phyloP scores from a whole-genome alignment of 768 basidiomycete species.

The Macrolepiota albuminosa region DNA sequence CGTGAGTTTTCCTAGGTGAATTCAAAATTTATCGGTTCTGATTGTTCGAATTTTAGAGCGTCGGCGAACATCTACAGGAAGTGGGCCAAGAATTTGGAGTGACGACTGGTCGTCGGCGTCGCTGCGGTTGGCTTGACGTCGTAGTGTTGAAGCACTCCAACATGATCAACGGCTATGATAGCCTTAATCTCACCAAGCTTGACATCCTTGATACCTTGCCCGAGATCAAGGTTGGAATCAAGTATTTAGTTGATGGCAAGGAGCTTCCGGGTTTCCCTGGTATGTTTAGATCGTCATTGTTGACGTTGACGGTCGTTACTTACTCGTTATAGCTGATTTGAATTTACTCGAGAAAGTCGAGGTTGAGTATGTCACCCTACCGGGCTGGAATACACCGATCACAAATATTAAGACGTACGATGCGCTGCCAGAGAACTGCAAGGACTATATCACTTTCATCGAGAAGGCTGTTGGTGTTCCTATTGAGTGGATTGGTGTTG shows the following conservation, averaged over 20 bases:
- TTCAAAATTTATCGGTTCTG: background rate
- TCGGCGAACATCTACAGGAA: conserved; percentile 87
- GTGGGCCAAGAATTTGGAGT: conserved; percentile 89
- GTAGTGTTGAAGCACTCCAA: conserved; percentile 91
- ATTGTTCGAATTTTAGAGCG: conserved; percentile 41
- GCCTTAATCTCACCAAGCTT: conserved; percentile 92
- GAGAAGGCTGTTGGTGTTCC: conserved; percentile 69
- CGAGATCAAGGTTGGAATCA: conserved; percentile 85
- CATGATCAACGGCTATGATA: conserved; percentile 94
- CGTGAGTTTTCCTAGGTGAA: conserved; percentile 35
- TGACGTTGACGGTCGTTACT: background rate
- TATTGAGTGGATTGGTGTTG: conserved; percentile 91
- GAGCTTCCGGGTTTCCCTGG: conserved; percentile 86
- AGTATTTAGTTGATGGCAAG: conserved; percentile 74
- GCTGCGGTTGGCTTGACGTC: conserved; percentile 97
- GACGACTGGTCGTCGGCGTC: conserved; percentile 88
- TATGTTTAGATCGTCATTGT: conserved; percentile 28
- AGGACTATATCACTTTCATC: conserved; percentile 82
- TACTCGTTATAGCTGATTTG: conserved; percentile 61
- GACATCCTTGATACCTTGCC: conserved; percentile 82
- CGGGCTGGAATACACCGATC: conserved; percentile 89
- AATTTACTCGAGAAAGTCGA: conserved; percentile 74
- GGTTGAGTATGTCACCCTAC: conserved; percentile 83
- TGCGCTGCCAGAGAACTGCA: conserved; percentile 79
- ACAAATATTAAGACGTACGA: conserved; percentile 56